phyloP scores from a whole-genome alignment of 176 grass and related monocot species.

The Hyparrhenia diplandra region DNA sequence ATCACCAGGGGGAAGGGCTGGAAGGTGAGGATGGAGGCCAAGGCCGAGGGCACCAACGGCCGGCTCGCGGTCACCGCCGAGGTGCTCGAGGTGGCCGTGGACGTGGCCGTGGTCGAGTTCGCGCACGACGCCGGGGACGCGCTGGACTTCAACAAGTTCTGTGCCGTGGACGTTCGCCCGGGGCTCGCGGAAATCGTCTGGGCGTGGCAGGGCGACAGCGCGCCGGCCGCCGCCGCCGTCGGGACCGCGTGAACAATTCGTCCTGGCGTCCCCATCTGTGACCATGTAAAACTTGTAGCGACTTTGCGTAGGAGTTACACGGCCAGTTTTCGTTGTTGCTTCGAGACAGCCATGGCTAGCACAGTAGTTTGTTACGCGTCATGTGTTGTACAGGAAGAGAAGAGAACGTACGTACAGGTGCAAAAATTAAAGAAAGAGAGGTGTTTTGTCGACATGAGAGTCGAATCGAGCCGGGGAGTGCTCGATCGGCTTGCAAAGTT shows the following conservation, averaged over 20 bases:
- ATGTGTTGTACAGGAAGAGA: conserved; percentile 20
- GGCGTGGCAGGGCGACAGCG: conserved; percentile 80
- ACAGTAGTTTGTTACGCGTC: background rate
- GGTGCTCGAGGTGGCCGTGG: conserved; percentile 62
- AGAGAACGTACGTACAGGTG: background rate
- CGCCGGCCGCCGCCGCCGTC: conserved; percentile 1
- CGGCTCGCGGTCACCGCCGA: conserved; percentile 56
- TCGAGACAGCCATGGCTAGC: background rate
- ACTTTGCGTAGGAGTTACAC: background rate
- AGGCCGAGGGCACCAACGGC: conserved; percentile 30
- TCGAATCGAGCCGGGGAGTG: background rate
- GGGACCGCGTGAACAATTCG: conserved; percentile 9
- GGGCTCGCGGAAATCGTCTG: conserved; percentile 75
- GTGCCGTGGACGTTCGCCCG: conserved; percentile 58
- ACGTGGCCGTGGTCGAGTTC: conserved; percentile 74
- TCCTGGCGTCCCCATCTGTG: background rate
- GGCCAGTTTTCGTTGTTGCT: background rate
- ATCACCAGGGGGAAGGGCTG: conserved; percentile 44
- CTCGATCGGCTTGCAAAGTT: background rate
- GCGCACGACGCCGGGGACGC: conserved; percentile 65
- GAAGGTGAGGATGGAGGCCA: conserved; percentile 59
- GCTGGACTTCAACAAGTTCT: conserved; percentile 78
- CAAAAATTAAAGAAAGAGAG: background rate
- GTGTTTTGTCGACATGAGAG: background rate
- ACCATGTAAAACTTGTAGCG: background rate